Base-by-base conservation (phyloP, 2,329 filamentous ascomycete species). In the Zymoseptoria passerinii region DNA sequence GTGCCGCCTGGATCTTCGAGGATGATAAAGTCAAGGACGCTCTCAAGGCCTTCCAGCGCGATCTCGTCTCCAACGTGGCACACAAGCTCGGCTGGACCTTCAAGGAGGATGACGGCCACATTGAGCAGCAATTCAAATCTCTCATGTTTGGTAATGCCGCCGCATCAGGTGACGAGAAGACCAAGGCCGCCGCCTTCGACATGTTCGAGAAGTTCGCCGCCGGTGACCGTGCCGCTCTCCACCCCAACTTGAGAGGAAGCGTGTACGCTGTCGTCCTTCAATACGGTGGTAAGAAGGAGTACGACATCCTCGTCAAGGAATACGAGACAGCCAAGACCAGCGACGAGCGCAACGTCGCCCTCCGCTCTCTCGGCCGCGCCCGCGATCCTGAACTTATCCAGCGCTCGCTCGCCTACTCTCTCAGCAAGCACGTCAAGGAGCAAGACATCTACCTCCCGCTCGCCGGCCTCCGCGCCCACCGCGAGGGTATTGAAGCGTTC, bases 401-500 rank as follows among this genome's bases (percentile, higher is more conserved):
- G 77, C 84, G 84, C 61, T 92, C 91, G 2, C 81, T 97, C 13
- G 82, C 79, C 28, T 79, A 96, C 63, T 81, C 91, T 29, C 81
- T 92, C 58, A 84, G 85, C 72, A 84, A 86, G 61, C 87, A 95
- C 65, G 88, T 96, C 75, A 95, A 95, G 79, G 90, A 89, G 64
- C 92, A 96, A 74, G 92, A 97, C 73, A 86, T 96, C 64, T 96
- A 96, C 77, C 85, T 96, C 71, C 92, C 92, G 1, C 83, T 94
- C 48, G 83, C 84, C 35, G 89, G 89, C 7, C 82, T 97, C 28
- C 84, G 92, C 59, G 83, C 83, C 55, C 90, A 95, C 71, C 77
- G 84, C 7, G 84, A 85, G 50, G 92, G 92, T 65, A 88, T 95
- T 57, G 79, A 88, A 58, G 88, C 88, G 7, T 81, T 96, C 58